Evolutionary conservation across 192 early-diverging fungal genomes (phyloP).

Genomic region (Allomyces macrogynus): DNA sequence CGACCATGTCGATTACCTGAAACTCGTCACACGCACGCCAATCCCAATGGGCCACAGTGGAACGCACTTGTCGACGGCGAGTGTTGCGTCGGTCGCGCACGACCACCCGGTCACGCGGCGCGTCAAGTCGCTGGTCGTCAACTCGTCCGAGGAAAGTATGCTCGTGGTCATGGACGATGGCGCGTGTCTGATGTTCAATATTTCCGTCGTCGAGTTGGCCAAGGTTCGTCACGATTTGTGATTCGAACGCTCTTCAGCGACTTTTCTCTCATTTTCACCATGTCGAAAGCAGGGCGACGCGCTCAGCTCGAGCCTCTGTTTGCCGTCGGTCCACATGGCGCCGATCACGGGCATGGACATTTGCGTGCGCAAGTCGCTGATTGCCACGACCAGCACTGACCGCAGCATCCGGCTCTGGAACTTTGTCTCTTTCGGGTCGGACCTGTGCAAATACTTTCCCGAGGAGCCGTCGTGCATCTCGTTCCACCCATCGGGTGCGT

Average conservation of each 20-base stretch:
- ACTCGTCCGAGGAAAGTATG: conserved; percentile 16
- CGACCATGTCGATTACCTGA: not conserved
- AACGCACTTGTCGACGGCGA: too few relatives aligned
- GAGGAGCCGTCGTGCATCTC: conserved; percentile 29
- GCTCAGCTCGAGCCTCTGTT: conserved; percentile 11
- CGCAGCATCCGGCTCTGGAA: conserved; percentile 31
- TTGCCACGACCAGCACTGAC: conserved; percentile 26
- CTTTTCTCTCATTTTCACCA: too few relatives aligned
- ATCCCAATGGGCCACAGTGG: too few relatives aligned
- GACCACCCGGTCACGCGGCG: not conserved
- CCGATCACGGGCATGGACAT: conserved; percentile 23
- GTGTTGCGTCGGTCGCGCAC: too few relatives aligned
- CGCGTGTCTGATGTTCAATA: conserved; percentile 11
- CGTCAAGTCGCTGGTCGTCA: not conserved
- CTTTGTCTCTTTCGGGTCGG: conserved; percentile 20
- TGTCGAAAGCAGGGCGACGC: conserved; percentile 11
- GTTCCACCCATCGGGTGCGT: conserved; percentile 30
- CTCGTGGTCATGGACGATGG: conserved; percentile 12
- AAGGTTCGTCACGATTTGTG: conserved; percentile 6
- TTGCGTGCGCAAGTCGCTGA: conserved; percentile 29
- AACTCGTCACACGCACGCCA: not conserved
- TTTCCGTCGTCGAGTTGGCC: conserved; percentile 8
- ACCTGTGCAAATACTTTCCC: conserved; percentile 26
- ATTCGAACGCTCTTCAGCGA: too few relatives aligned
- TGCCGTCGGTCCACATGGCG: conserved; percentile 25